Conservation (phyloP, 352 stramenopile genomes). For the Vaucheria bursata region DNA sequence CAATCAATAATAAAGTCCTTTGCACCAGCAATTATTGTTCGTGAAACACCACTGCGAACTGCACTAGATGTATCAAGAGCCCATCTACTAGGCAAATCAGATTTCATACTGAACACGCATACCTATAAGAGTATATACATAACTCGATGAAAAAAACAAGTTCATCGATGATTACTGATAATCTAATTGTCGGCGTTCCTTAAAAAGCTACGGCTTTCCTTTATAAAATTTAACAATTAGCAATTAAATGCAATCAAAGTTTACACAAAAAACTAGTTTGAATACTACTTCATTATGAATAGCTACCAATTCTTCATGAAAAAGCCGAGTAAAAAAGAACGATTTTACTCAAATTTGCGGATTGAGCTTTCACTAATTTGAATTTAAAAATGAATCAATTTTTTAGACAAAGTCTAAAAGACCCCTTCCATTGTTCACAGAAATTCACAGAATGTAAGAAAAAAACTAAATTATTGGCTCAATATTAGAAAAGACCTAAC, state of each 20-base stretch:
- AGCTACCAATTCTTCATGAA: no score
- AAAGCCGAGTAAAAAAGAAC: no score
- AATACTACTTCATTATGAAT: no score
- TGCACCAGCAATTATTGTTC: constrained; percentile 29
- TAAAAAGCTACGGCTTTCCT: not conserved
- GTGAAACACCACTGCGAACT: constrained; percentile 33
- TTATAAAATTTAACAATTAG: not conserved
- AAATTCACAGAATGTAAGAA: no score
- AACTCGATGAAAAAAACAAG: constrained; percentile 13
- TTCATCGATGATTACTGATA: not conserved
- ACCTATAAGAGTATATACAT: not conserved
- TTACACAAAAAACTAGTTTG: no score
- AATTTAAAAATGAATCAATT: no score
- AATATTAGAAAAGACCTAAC: no score
- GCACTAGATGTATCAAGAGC: constrained; percentile 21
- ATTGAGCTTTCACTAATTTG: no score
- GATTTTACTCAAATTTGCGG: no score
- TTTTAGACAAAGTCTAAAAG: no score
- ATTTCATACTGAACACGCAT: not conserved
- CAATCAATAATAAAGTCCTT: constrained; percentile 36
- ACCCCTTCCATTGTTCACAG: no score
- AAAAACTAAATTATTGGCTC: no score
- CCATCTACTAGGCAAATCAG: constrained; percentile 14
- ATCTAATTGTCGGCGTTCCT: not conserved
- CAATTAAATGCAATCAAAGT: constrained; percentile 1